phyloP scores from a whole-genome alignment of 2,329 filamentous ascomycete genomes.

The Cladophialophora chaetospira region DNA sequence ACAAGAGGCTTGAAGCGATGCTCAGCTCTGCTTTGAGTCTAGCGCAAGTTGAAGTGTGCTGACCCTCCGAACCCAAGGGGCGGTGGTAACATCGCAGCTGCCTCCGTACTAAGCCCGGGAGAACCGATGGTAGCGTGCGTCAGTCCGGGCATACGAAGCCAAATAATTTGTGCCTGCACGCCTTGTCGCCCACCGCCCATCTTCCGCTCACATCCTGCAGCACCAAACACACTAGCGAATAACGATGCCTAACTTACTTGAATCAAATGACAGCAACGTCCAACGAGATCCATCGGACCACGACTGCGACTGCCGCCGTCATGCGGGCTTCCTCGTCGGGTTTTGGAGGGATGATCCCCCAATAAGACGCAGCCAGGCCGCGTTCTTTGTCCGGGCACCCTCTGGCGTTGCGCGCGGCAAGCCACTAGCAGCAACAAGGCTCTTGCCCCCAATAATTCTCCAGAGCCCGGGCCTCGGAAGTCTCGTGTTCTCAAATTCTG shows the following conservation, averaged over 20 bases:
- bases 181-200: conserved; percentile 5
- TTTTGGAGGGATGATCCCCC: conserved; percentile 5
- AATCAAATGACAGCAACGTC: not conserved
- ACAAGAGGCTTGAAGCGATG: not conserved
- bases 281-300: conserved; percentile 7
- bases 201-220: conserved; percentile 7
- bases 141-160: not conserved
- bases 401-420: conserved; percentile 5
- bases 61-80: too few relatives aligned
- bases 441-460: not conserved
- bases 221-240: conserved; percentile 6
- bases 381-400: conserved; percentile 3
- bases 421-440: conserved; percentile 3
- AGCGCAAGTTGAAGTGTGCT: too few relatives aligned
- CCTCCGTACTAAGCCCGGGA: not conserved
- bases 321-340: conserved; percentile 1
- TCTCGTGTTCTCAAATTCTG: conserved; percentile 4
- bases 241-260: not conserved
- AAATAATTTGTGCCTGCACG: not conserved
- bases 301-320: not conserved
- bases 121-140: too few relatives aligned
- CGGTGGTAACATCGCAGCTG: not conserved
- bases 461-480: conserved; percentile 3
- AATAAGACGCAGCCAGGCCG: conserved; percentile 1
- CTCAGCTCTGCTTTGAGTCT: not conserved